These are phyloP conservation scores for Sphagnum contortum DNA, from an alignment of 225 moss, liverwort and hornwort genomes.

Conservation along the genomic window DNA sequence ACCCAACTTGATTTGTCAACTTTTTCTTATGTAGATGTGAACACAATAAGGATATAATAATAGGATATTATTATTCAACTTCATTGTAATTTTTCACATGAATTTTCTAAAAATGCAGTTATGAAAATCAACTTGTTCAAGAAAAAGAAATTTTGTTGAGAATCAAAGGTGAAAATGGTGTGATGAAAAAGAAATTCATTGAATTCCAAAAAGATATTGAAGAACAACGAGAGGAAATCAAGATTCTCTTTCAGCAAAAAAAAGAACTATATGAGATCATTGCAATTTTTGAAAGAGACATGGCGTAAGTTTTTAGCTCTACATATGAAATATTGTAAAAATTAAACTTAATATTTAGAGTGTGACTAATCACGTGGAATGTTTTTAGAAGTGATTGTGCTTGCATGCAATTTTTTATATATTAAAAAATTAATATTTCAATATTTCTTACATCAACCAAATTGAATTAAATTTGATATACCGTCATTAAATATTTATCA, in stretches of 20 bases:
- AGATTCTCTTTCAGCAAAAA: constrained; percentile 62
- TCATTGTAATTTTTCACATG: no score
- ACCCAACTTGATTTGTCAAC: no score
- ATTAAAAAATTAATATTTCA: background rate
- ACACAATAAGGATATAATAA: no score
- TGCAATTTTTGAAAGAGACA: constrained; percentile 62
- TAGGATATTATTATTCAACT: no score
- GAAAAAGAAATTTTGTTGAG: constrained; percentile 57
- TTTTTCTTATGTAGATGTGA: no score
- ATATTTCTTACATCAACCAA: no score
- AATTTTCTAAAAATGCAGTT: constrained; percentile 19
- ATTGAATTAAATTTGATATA: no score
- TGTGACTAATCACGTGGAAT: no score
- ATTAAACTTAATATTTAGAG: no score
- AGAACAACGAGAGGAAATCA: constrained; percentile 68
- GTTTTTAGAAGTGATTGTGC: no score
- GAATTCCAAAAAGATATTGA: constrained; percentile 77
- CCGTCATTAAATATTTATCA: no score
- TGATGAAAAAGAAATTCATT: constrained; percentile 64
- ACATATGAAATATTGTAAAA: no score
- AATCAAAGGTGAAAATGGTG: constrained; percentile 83
- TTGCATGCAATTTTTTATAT: background rate
- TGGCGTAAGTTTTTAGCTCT: constrained; percentile 31
- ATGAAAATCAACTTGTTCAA: constrained; percentile 42
- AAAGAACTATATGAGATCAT: constrained; percentile 86